Conservation (phyloP, 345 rosid species). For the Arabidopsis thaliana region DNA sequence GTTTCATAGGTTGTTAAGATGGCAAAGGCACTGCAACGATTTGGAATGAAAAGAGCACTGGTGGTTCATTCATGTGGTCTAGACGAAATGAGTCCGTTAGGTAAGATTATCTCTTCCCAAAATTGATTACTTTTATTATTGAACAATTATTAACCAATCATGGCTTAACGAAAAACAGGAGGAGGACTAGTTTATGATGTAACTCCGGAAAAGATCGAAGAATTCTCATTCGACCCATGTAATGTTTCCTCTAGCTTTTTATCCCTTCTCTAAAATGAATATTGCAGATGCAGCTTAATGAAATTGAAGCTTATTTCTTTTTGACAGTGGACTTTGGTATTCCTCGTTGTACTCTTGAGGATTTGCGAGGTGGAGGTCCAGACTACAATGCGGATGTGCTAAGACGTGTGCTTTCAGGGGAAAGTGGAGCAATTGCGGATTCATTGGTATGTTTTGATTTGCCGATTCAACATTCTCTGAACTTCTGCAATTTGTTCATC, state of each 20-base stretch:
- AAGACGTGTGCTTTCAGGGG: slow-evolving; percentile 76
- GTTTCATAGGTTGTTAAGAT: slow-evolving; percentile 76
- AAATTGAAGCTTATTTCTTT: not conserved
- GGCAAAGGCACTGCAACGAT: slow-evolving; percentile 86
- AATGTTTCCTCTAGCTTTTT: slow-evolving; percentile 21
- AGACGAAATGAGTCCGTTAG: slow-evolving; percentile 96
- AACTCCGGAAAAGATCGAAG: slow-evolving; percentile 68
- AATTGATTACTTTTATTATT: slow-evolving; percentile 14
- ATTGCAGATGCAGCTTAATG: slow-evolving; percentile 16
- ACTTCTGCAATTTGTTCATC: slow-evolving; percentile 7
- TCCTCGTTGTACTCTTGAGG: slow-evolving; percentile 82
- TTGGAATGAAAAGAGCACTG: slow-evolving; percentile 92
- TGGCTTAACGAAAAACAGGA: slow-evolving; percentile 51
- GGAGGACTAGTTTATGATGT: slow-evolving; percentile 76
- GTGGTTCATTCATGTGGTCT: slow-evolving; percentile 96
- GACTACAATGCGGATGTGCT: slow-evolving; percentile 72
- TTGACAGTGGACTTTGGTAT: slow-evolving; percentile 85
- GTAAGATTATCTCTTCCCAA: slow-evolving; percentile 46
- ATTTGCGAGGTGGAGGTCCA: slow-evolving; percentile 81
- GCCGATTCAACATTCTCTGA: not conserved
- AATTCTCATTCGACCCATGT: slow-evolving; percentile 91
- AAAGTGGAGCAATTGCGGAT: slow-evolving; percentile 79
- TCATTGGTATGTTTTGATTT: slow-evolving; percentile 64
- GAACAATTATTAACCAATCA: not conserved
- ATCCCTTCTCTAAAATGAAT: not conserved